Evolutionary conservation across 306 rosid genomes (phyloP), one percentile per base, ranked within the genome.

Genomic region (Gastrolobium villosum): DNA sequence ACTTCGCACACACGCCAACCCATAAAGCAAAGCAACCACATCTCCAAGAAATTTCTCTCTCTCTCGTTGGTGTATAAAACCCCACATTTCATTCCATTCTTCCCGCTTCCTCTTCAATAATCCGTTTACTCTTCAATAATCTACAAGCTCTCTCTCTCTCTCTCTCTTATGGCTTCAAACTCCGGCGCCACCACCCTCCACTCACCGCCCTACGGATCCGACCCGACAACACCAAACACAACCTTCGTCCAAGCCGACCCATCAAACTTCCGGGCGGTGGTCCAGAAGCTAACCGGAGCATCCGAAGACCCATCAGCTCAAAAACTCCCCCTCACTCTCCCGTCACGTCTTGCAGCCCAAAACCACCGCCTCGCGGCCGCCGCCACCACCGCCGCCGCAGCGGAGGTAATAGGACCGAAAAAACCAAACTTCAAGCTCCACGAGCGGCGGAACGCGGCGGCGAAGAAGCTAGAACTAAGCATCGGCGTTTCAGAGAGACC

Each of bases 231-330:
- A 6, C 76, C 97, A 20, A 90, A 90, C 91, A 92, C 99, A 4
- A 95, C 95, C 66, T 91, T 88, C 68, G 96, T 95, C 14, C 91
- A 95, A 84, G 94, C 97, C 1, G 94, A 92, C 85, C 91, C 97
- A 0, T 88, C 96, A 26, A 89, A 77, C 45, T 95, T 92, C 91
- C 89, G 98, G 2, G 84, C 90, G 0, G 91, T 92, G 1, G 99
- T 95, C 2, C 98, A 92, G 60, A 89, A 87, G 45, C 88, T 95
- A 1, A 92, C 99, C 79, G 98, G 99, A 31, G 99, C 98, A 2
- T 80, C 97, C 3, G 85, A 86, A 15, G 87, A 86, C 82, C 90
- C 97, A 0, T 75, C 94, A 0, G 56, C 91, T 1, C 86, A 39
- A 0, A 94, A 87, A 50, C 96, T 91, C 72, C 98, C 94, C 4